Evolutionary conservation across 148 eudicot genomes (phyloP), one percentile per base, ranked within the genome.

Genomic region (Rhododendron griersonianum): DNA sequence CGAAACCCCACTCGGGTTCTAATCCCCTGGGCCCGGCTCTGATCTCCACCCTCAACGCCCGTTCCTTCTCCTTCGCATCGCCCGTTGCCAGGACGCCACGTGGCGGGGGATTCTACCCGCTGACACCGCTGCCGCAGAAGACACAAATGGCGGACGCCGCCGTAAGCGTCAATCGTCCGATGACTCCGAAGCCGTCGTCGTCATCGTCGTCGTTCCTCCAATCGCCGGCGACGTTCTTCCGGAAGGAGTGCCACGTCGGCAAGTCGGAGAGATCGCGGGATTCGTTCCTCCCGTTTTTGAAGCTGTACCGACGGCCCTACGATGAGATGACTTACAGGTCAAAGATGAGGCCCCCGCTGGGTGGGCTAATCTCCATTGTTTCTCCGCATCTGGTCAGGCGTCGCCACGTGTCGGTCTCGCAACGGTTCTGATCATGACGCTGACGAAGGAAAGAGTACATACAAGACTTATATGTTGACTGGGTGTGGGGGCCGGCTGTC

Each of bases 311-410:
- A 3, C 84, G 96, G 83, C 95, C 96, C 59, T 97, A 97, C 71
- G 99, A 97, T 85, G 99, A 97, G 89, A 97, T 94, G 99, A 90
- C 89, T 41, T 97, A 97, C 78, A 85, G 99, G 82, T 91, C 99
- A 37, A 97, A 95, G 89, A 97, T 97, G 98, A 92, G 90, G 86
- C 99, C 99, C 0, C 99, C 99, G 1, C 89, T 97, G 7, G 98
- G 99, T 47, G 98, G 99, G 1, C 90, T 97, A 11, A 91, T 95
- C 85, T 97, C 99, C 5, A 95, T 97, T 83, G 92, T 97, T 7
- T 89, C 94, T 67, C 98, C 98, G 0, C 98, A 93, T 25, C 86
- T 94, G 76, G 15, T 33, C 16, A 86, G 84, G 77, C 94, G 94
- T 8, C 91, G 92, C 84, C 95, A 97, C 90, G 81, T 93, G 93